Evolutionary conservation across 805 yeast species (phyloP), one percentile per base, ranked within the genome.

Genomic region (Candida yuanshanica): DNA sequence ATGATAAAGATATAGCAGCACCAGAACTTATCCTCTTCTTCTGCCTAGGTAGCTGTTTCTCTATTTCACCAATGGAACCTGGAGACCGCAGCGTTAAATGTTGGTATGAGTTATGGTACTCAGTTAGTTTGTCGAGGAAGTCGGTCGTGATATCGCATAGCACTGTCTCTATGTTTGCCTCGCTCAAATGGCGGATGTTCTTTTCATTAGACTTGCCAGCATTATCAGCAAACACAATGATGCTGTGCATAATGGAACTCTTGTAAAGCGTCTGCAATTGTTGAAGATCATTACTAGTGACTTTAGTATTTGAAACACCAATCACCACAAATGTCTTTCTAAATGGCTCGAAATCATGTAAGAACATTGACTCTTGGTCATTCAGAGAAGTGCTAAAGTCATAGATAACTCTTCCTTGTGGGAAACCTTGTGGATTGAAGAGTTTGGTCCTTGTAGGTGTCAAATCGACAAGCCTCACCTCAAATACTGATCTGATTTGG

Each of bases 321-420:
- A 78, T 57, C 5, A 81, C 79, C 7, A 82, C 69, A 50, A 87
- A 76, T 0, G 84, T 77, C 55, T 88, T 87, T 38, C 97, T 65
- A 61, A 75, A 88, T 1, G 96, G 95, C 62, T 93, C 97, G 48
- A 91, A 79, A 60, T 91, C 98, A 50, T 83, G 86, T 33, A 91
- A 65, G 39, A 83, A 81, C 7, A 80, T 62, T 21, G 83, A 71
- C 32, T 77, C 79, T n/a, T 69, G 70, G 41, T 77, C 81, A 2
- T 73, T 65, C 7, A 64, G 54, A 0, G 73, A 51, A 2, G 72
- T 60, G 11, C 63, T 60, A 48, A 78, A 77, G 42, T 79, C 80
- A 53, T 74, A 85, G 12, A 79, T 59, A 1, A 91, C 61, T 37
- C 82, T 64, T 0, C 98, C 98, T 37, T 73, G 72, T 1, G 97